These are phyloP conservation scores for Mortierella claussenii DNA, from an alignment of 192 early-diverging fungal genomes.

Conservation along the genomic window DNA sequence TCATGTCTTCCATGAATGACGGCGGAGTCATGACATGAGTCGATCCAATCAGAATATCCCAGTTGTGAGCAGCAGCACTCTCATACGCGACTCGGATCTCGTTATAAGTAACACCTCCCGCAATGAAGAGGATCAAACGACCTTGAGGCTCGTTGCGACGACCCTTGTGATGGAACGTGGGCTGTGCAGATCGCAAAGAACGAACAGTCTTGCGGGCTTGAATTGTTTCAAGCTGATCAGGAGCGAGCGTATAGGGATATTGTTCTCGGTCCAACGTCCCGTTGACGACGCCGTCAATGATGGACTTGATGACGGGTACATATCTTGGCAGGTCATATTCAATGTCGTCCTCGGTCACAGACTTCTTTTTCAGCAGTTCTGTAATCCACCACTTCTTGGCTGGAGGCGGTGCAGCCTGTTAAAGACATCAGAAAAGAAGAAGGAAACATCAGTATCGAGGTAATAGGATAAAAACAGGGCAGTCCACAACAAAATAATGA, in stretches of 20 bases:
- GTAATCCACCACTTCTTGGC: conserved; percentile 41
- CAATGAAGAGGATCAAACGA: conserved; percentile 80
- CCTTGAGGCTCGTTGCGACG: conserved; percentile 51
- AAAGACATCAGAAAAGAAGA: not conserved
- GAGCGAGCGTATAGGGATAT: conserved; percentile 70
- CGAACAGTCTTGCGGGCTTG: conserved; percentile 51
- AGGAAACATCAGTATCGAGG: not conserved
- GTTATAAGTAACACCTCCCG: conserved; percentile 80
- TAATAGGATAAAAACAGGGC: not conserved
- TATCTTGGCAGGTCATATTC: conserved; percentile 84
- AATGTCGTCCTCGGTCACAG: conserved; percentile 60
- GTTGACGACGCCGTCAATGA: conserved; percentile 61
- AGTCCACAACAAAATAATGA: too few species aligned
- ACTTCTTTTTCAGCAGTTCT: conserved; percentile 44
- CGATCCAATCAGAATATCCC: conserved; percentile 82
- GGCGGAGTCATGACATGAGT: conserved; percentile 80
- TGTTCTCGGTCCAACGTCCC: conserved; percentile 64
- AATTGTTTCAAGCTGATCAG: conserved; percentile 44
- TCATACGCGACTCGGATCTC: conserved; percentile 81
- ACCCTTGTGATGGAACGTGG: conserved; percentile 51
- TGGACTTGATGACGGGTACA: conserved; percentile 75
- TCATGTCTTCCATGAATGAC: conserved; percentile 75
- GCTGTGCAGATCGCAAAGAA: conserved; percentile 44
- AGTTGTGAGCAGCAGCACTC: conserved; percentile 63
- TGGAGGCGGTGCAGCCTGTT: conserved; percentile 47